Evolutionary conservation across 2,329 filamentous ascomycete species (phyloP), one percentile per base, ranked within the genome.

Genomic region (Teratosphaeria nubilosa): DNA sequence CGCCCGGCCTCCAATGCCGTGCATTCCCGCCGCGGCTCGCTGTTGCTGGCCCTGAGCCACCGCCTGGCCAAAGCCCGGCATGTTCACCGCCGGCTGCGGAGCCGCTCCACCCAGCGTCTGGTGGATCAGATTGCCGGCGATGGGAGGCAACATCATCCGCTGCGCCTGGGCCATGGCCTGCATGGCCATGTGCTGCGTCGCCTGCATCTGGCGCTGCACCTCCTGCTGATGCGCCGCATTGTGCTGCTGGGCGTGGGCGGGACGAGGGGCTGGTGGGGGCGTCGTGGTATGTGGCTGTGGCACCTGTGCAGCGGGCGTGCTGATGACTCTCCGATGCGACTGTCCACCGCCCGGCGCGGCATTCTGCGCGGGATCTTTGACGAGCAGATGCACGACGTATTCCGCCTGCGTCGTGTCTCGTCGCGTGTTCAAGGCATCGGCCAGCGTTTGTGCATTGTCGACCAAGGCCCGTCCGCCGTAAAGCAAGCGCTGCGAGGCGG

Each of bases 401-500:
- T 69, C 68, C 3, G 57, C 64, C 60, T 71, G 68, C 13, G 60
- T 62, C 5, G 79, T 67, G 67, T 83, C 81, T 61, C 77, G 73
- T 32, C 77, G 73, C 16, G 76, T 70, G 48, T 79, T 78, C 60
- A 86, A 74, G 3, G 83, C 73, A 37, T 76, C 72, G 31, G 71
- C 70, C 57, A 86, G 69, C 0, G 74, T 78, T 41, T 77, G 75
- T 24, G 72, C 70, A 59, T 80, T 75, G 62, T 80, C 74, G 6
- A 75, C 67, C 6, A 85, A 74, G 30, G 79, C 76, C 58, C 78
- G 75, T 22, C 83, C 83, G 54, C 76, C 73, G 63, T 83, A 84
- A 22, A 86, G 83, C 59, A 86, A 68, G 51, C 82, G 76, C 71
- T 85, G 83, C 51, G 74, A 69, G 20, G 74, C 68, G 0, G 77